Base-by-base conservation (phyloP, 495 filamentous ascomycete species). In the Talaromyces trachyspermus region DNA sequence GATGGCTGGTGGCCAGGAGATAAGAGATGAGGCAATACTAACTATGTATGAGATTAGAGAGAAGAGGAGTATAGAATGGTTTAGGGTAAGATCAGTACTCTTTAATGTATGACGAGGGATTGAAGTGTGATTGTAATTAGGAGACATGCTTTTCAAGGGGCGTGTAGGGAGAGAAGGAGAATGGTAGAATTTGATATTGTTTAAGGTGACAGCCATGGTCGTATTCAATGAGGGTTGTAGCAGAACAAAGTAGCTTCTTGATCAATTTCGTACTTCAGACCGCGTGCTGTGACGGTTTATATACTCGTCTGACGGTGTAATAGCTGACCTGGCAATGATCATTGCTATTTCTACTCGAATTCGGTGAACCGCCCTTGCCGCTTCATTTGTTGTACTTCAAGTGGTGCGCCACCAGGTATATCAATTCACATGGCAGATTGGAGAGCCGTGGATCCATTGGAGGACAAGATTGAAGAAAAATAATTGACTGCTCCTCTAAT, bases 111-210 rank as follows among this genome's bases (percentile, higher is more conserved):
- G 4, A 40, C 4, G 4, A 40, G 37, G 4, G 11, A 40, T 20
- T 40, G 18, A 40, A 10, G 23, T 41, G 8, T 41, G 8, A 41
- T 41, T 17, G 11, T 37, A 1, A 41, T 41, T 41, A 14, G 5
- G 20, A 41, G 20, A 41, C 2, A 4, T 41, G 8, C 8, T 1
- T 24, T 41, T 41, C 24, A 8, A 14, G 12, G 38, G 20, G 15
- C 8, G 8, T 41, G 8, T 15, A 23, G 20, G 8, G 20, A 41
- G 20, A 15, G 38, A 41, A 41, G 8, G 8, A 1, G 20, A 4
- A 25, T 25, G 17, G 8, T 41, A 41, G 14, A 41, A 41, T 23
- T 41, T 41, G 8, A 41, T 41, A 41, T 41, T 41, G 11, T 41
- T 23, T 12, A 41, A 41, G 8, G 20, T 41, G 6, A 41, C 8